Evolutionary conservation across 345 rosid genomes (phyloP), one percentile per base, ranked within the genome.

Genomic region (Euphorbia lathyris): DNA sequence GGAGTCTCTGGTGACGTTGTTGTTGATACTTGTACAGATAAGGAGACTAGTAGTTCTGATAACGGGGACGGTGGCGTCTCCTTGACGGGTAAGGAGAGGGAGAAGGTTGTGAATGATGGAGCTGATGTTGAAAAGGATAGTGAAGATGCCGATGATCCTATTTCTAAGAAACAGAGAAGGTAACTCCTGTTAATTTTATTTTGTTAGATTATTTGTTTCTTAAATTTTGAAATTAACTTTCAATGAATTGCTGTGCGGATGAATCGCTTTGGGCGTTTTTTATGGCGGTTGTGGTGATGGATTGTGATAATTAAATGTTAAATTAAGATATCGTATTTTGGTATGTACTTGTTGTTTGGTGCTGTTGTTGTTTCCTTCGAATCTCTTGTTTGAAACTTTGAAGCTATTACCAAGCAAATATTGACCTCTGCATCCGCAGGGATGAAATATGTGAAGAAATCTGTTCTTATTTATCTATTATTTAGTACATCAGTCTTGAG

Each of bases 101-200:
- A 47, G 71, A 34, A 53, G 30, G 17, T 12, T n/a, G 23, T 64
- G 22, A 36, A 43, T 9, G 65, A 63, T 60, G 84, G 56, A 19
- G 61, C 40, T 42, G 78, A 77, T 26, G 72, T 11, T 26, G 58
- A 63, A 23, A 17, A 22, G 4, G 76, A 47, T 11, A 72, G 38
- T 40, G 76, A 47, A 12, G 81, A 38, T 22, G 30, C 72, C 58
- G 80, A 76, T 59, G 83, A 78, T 26, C 67, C 63, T 42, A 63
- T 68, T 61, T 71, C 80, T 32, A 90, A 78, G 83, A 89, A 90
- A 76, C 73, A 71, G 85, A 83, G 72, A 77, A 80, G 90, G 86
- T 81, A 83, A 38, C 23, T n/a, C n/a, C n/a, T 77, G 7, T 73
- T 42, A 70, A n/a, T n/a, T n/a, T n/a, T n/a, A n/a, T n/a, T n/a